phyloP scores from a whole-genome alignment of 1,284 basidiomycete species.

The Boletus sp. region DNA sequence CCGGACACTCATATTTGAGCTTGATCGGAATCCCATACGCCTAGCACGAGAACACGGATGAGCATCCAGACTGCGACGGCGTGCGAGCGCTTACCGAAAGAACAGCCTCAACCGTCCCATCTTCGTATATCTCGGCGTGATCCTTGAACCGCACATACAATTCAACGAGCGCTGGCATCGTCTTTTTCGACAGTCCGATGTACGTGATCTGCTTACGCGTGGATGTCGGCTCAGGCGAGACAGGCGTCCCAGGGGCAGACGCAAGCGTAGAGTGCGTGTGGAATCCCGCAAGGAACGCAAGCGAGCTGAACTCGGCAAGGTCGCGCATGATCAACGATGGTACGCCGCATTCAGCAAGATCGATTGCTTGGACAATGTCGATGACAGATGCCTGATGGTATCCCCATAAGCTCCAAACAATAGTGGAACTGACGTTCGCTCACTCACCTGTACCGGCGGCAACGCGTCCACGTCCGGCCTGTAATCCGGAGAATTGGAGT shows the following conservation, averaged over 20 bases:
- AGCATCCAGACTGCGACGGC: background rate
- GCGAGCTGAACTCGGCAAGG: slow-evolving; percentile 78
- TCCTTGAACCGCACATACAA: slow-evolving; percentile 65
- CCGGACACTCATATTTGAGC: slow-evolving; percentile 91
- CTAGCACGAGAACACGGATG: slow-evolving; percentile 37
- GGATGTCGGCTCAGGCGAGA: slow-evolving; percentile 32
- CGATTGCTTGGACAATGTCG: slow-evolving; percentile 64
- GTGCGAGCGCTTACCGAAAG: slow-evolving; percentile 57
- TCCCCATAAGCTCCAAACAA: background rate
- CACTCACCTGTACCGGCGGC: slow-evolving; percentile 74
- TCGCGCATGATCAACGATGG: slow-evolving; percentile 77
- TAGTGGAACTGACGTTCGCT: background rate
- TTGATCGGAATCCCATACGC: slow-evolving; percentile 89
- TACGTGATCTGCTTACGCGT: slow-evolving; percentile 73
- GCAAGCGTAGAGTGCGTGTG: slow-evolving; percentile 39
- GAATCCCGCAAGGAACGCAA: slow-evolving; percentile 81
- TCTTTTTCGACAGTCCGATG: slow-evolving; percentile 80
- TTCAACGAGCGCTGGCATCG: slow-evolving; percentile 80
- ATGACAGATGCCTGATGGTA: slow-evolving; percentile 58
- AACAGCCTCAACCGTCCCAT: slow-evolving; percentile 80
- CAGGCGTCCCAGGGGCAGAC: slow-evolving; percentile 13
- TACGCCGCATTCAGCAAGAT: slow-evolving; percentile 56
- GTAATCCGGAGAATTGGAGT: slow-evolving; percentile 76
- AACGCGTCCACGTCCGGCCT: slow-evolving; percentile 82
- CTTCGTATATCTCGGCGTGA: slow-evolving; percentile 62